These are phyloP conservation scores for Diaporthe caulivora DNA, from an alignment of 2,329 filamentous ascomycete species.

Conservation along the genomic window DNA sequence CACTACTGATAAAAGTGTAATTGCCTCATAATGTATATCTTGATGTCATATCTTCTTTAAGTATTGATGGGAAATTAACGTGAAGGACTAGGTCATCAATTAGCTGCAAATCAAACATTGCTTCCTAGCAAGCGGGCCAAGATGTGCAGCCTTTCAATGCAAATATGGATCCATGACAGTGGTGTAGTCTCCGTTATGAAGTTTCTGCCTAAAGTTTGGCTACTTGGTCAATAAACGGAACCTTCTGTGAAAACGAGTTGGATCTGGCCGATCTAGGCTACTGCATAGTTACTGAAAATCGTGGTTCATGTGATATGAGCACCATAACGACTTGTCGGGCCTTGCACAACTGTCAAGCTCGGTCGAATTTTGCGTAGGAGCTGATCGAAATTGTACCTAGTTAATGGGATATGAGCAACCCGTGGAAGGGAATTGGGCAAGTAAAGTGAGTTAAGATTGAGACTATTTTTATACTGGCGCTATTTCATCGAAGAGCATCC, in stretches of 20 bases:
- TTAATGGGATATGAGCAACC: conserved; percentile 23
- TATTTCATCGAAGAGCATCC: conserved; percentile 33
- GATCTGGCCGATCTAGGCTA: conserved; percentile 19
- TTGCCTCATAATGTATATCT: too few species aligned
- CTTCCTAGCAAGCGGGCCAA: background rate
- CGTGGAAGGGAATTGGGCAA: conserved; percentile 9
- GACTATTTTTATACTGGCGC: conserved; percentile 19
- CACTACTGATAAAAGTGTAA: too few species aligned
- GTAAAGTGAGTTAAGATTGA: conserved; percentile 27
- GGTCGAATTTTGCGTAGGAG: conserved; percentile 28
- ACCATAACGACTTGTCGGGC: too few species aligned
- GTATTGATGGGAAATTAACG: too few species aligned
- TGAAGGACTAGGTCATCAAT: background rate
- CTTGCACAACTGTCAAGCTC: conserved; percentile 1
- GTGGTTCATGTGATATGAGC: background rate
- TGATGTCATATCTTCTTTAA: too few species aligned
- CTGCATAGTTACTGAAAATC: background rate
- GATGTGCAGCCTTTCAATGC: background rate
- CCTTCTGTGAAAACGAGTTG: background rate
- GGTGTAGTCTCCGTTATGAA: background rate
- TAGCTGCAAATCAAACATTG: background rate
- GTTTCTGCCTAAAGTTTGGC: background rate
- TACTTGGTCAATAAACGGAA: background rate
- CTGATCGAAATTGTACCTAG: conserved; percentile 9
- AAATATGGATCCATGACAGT: background rate